phyloP scores from a whole-genome alignment of 2,329 filamentous ascomycete genomes.

The Colletotrichum aenigma region DNA sequence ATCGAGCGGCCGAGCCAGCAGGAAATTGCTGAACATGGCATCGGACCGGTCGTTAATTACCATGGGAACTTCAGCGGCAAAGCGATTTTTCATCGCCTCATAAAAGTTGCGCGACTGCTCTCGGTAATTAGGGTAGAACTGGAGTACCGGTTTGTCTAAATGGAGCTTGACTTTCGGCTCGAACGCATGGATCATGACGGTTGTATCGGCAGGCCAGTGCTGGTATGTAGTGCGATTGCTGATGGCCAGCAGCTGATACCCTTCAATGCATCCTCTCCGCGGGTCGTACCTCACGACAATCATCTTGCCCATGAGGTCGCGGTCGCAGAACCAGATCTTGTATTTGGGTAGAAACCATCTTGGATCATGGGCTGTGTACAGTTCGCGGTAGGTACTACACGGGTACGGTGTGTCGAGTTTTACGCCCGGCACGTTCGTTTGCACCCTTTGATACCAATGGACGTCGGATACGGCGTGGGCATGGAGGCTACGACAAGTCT shows the following conservation, averaged over 20 bases:
- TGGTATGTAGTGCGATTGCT: constrained; percentile 58
- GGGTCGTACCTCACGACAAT: constrained; percentile 80
- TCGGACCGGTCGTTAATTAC: constrained; percentile 47
- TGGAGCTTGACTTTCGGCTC: constrained; percentile 73
- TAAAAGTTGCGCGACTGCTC: background rate
- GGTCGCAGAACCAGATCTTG: constrained; percentile 87
- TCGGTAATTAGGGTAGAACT: constrained; percentile 44
- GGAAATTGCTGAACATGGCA: constrained; percentile 68
- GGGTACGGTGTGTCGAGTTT: constrained; percentile 60
- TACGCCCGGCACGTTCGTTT: constrained; percentile 66
- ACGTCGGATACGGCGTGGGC: constrained; percentile 67
- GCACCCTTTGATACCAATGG: constrained; percentile 74
- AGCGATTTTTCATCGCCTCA: constrained; percentile 27
- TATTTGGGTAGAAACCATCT: constrained; percentile 84
- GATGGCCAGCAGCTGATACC: constrained; percentile 75
- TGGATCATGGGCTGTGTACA: constrained; percentile 77
- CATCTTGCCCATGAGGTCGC: constrained; percentile 73
- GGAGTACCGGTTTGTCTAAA: constrained; percentile 73
- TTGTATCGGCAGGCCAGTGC: constrained; percentile 67
- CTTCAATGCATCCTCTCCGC: constrained; percentile 76
- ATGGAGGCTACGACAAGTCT: constrained; percentile 66
- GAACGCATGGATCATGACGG: constrained; percentile 76
- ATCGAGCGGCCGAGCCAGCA: constrained; percentile 62
- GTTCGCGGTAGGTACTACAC: constrained; percentile 67
- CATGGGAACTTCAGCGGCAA: constrained; percentile 59